These are phyloP conservation scores for Chaetoceros tenuissimus DNA, from an alignment of 108 stramenopile species.

Conservation along the genomic window DNA sequence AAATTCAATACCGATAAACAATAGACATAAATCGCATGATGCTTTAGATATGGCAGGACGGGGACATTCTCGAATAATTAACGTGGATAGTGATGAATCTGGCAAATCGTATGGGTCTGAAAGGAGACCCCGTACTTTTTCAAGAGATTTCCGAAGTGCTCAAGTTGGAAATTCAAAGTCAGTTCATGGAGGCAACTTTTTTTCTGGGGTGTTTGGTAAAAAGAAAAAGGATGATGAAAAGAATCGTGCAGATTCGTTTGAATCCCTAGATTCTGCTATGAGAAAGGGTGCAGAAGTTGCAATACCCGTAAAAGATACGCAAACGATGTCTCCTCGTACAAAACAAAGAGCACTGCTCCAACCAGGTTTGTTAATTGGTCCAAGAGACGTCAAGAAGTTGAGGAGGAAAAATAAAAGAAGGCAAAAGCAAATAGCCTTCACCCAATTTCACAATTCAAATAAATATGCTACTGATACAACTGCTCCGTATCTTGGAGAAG, in stretches of 20 bases:
- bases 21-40: neutral
- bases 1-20: neutral
- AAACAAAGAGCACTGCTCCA: neutral
- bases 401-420: neutral
- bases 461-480: conserved; percentile 54
- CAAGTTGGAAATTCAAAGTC: neutral
- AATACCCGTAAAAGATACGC: neutral
- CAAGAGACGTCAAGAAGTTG: neutral
- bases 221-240: neutral
- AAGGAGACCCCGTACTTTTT: neutral
- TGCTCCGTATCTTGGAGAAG: conserved; percentile 69
- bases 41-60: neutral
- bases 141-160: neutral
- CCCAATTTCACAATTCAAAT: conserved; percentile 64
- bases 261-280: neutral
- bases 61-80: too few relatives aligned
- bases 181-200: neutral
- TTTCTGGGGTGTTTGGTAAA: neutral
- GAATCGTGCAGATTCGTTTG: neutral
- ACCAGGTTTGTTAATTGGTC: neutral
- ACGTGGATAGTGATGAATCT: neutral
- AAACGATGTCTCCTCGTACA: too few relatives aligned
- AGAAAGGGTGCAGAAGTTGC: neutral
- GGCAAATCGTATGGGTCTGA: neutral
- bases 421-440: conserved; percentile 28